These are phyloP conservation scores for Solanum lignicaule DNA, from an alignment of 257 asterid species.

Conservation along the genomic window DNA sequence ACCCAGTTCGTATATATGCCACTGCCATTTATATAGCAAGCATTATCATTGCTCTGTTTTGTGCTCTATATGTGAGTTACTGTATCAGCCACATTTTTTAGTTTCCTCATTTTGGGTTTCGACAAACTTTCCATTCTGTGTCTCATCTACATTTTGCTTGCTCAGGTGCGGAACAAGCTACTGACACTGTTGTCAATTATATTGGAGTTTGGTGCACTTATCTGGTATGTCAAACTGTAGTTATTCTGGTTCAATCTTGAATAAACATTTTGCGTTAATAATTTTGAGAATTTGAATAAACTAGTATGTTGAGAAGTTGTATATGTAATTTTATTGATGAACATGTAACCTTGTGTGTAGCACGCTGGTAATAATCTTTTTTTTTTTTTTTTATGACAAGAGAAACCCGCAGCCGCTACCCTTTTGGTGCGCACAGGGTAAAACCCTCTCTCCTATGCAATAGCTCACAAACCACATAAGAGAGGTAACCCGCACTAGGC, in stretches of 20 bases:
- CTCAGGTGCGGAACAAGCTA: conserved; percentile 79
- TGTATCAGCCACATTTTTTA: conserved; percentile 4
- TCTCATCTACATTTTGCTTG: neutral
- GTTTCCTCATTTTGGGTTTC: neutral
- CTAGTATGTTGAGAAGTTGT: neutral
- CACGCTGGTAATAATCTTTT: neutral
- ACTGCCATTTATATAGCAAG: conserved; percentile 94
- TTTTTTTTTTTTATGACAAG: too few relatives aligned
- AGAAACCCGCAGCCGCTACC: too few relatives aligned
- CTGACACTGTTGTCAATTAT: conserved; percentile 72
- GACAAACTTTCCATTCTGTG: neutral
- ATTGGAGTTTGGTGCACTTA: conserved; percentile 86
- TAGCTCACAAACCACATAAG: too few relatives aligned
- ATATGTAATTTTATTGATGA: neutral
- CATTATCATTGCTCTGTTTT: conserved; percentile 76
- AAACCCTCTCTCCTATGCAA: too few relatives aligned
- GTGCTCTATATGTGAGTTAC: conserved; percentile 87
- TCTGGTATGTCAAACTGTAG: conserved; percentile 38
- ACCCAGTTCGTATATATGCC: conserved; percentile 89
- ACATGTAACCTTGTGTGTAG: neutral
- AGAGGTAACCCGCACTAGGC: too few relatives aligned
- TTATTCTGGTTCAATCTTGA: neutral
- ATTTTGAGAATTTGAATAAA: neutral
- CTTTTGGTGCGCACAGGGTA: too few relatives aligned
- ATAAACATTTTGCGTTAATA: neutral